Evolutionary conservation across 345 rosid genomes (phyloP), one percentile per base, ranked within the genome.

Genomic region (Limnanthes douglasii): DNA sequence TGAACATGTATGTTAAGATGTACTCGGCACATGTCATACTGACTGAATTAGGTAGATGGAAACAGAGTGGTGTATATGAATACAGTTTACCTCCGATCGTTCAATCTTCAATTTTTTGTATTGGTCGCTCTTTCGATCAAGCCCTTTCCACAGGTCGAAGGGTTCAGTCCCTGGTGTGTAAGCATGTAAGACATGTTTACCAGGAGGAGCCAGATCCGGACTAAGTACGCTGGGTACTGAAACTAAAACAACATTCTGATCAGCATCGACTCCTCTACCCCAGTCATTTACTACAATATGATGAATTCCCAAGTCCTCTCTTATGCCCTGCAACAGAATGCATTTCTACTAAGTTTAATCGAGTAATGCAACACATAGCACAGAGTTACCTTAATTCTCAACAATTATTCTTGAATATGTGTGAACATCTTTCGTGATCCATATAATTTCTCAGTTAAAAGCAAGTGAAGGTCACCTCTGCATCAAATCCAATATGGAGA

Each of bases 81-180:
- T 56, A n/a, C 2, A 18, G n/a, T n/a, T 48, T 51, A 77, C 97
- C 94, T 82, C 93, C 10, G 97, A 82, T 50, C 88, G 68, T 64
- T 86, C 78, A 3, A 56, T 64, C 67, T 82, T 82, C 50, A 86
- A 79, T 30, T 59, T 61, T 61, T 68, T 86, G 72, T 86, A 78
- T 46, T 75, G 78, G 0, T 56, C 17, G 39, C 94, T 78, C 48
- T 52, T 66, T 11, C 72, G 79, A 14, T 86, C 88, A 32, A 86
- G 93, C 38, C 85, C 88, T 46, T 75, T 64, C 97, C 92, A 86
- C 28, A 78, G 48, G 48, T 51, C 61, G 31, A 57, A 86, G 29
- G 94, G 88, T 46, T 86, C 97, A 0, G 94, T 86, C 34, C 97
- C 94, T 5, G 94, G 94, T 9, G 75, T 63, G 45, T 82, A 86